Percentiles rank a stretch among this genome's conserved stretches.
phyloP scores from a whole-genome alignment of 2,329 filamentous ascomycete species.

The Blumeria graminis region DNA sequence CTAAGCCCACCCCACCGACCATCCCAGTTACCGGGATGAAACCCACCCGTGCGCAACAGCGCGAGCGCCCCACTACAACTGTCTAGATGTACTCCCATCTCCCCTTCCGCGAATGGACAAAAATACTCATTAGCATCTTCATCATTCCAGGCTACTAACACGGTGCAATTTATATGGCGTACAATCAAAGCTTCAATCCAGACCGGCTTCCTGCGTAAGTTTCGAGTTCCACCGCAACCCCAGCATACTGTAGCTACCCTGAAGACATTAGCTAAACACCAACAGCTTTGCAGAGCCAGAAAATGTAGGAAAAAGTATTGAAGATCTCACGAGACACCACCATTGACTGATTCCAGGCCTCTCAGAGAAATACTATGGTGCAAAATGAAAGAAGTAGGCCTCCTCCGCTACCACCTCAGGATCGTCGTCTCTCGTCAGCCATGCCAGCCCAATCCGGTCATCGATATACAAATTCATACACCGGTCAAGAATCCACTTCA shows the following conservation, averaged over 20 bases:
- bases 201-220: constrained; percentile 80
- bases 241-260: background rate
- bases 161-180: constrained; percentile 41
- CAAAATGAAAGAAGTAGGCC: constrained; percentile 13
- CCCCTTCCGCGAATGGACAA: no score
- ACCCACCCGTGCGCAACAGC: no score
- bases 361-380: constrained; percentile 13
- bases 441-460: constrained; percentile 11
- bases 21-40: no score
- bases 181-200: constrained; percentile 80
- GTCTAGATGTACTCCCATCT: no score
- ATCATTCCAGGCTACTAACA: no score
- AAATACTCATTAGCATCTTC: no score
- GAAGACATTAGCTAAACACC: constrained; percentile 5
- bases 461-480: constrained; percentile 10
- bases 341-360: background rate
- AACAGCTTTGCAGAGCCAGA: constrained; percentile 28
- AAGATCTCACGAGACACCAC: background rate
- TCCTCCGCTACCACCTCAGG: constrained; percentile 10
- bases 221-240: constrained; percentile 3
- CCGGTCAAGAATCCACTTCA: constrained; percentile 14
- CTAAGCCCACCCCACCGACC: no score
- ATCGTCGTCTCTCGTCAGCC: constrained; percentile 3
- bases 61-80: no score
- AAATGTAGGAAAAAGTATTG: constrained; percentile 12